Evolutionary conservation across 148 eudicot genomes (phyloP), one percentile per base, ranked within the genome.

Genomic region (Vaccinium vitisidaea): DNA sequence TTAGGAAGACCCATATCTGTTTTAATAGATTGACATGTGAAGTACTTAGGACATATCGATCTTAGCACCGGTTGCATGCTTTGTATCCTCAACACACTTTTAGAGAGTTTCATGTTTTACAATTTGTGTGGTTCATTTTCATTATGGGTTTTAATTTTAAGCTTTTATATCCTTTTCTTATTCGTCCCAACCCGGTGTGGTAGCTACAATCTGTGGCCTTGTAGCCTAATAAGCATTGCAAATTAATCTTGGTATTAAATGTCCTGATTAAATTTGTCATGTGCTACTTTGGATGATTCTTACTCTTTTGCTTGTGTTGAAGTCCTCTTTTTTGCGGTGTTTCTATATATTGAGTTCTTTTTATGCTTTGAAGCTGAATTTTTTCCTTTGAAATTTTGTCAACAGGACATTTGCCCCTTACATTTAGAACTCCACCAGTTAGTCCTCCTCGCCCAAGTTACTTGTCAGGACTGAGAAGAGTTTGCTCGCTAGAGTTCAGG

Each of bases 391-490:
- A 77, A 83, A 50, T 79, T 52, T 86, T 52, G 75, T 90, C 85
- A 43, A 84, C 92, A 92, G 98, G 95, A 82, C 92, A 90, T 88
- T 86, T 91, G 81, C 93, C 98, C 58, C 85, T 92, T 86, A 91
- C 98, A 83, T 95, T 97, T 87, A 91, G 98, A 88, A 97, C 98
- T 78, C 99, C 99, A 32, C 99, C 98, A 32, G 99, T 97, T 83
- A 97, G 99, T 86, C 99, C 99, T 83, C 99, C 99, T 50, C 92
- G 95, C 76, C 84, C 98, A 63, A 95, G 88, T 86, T 92, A 89
- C 87, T 87, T 96, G 85, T 84, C 95, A 7, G 95, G 97, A 88
- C 92, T 96, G 86, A 92, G 99, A 19, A 95, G 99, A 91, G 99
- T 95, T 80, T 93, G 89, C 78, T 97, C 99, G 55, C 85, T 95